Evolutionary conservation across 306 rosid species (phyloP), one percentile per base, ranked within the genome.

Genomic region (Acacia crassicarpa): DNA sequence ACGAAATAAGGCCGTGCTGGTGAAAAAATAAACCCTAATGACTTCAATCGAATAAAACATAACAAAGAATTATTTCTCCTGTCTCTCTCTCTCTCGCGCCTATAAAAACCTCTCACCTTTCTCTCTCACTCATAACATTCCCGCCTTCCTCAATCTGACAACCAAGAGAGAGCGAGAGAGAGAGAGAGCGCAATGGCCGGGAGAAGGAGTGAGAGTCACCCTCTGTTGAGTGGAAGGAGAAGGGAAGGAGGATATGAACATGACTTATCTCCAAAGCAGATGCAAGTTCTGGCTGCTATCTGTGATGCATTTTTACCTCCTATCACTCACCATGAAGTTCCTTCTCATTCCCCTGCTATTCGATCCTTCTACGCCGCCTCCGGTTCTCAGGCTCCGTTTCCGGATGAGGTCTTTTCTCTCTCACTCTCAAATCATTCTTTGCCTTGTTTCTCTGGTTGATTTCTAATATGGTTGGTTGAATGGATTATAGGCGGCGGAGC

Each of bases 281-380:
- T 95, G 78, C 90, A 86, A 59, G 76, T 75, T 1, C 66, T 95
- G 82, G 82, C 96, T 23, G 71, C 99, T 35, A 79, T 95, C 4
- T 95, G 96, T 81, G 97, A 91, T 66, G 83, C 97, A 38, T 90
- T 93, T 2, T 81, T 92, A 7, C 99, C 99, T 84, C 81, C 99
- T 0, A 75, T 71, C 5, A 68, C 56, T 70, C 8, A 54, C 2
- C 74, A 82, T 45, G 38, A 33, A 33, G 38, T 33, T 33, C 33
- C 8, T 65, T 80, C 86, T 54, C 56, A 22, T 22, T 13, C 83
- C 56, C 78, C 81, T 35, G 2, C 87, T 32, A 87, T 88, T 66
- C 83, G 25, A 6, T 41, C 86, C 45, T 88, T 87, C 84, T 90
- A 81, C 84, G 25, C 9, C 61, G 66, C 89, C 67, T 93, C 94